Evolutionary conservation across 176 grass and related monocot genomes (phyloP).

Genomic region (Bothriochloa decipiens): DNA sequence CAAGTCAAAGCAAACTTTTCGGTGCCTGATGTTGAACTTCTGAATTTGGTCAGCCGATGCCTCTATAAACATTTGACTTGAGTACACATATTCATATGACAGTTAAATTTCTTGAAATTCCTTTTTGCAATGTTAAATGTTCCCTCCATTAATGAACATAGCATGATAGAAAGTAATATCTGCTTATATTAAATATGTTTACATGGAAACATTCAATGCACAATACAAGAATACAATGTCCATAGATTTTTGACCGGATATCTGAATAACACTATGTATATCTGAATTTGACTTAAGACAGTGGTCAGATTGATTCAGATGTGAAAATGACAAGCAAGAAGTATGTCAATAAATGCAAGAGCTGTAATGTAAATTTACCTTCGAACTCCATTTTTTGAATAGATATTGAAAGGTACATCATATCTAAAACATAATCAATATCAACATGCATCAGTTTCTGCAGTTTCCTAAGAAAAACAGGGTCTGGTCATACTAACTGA

Average conservation of each 20-base stretch:
- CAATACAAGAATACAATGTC: background rate
- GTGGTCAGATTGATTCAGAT: background rate
- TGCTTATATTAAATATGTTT: background rate
- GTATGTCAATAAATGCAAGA: constrained; percentile 7
- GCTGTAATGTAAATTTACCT: background rate
- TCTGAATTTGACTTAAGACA: constrained; percentile 3
- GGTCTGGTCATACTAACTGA: background rate
- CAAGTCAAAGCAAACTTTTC: background rate
- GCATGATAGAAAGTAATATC: background rate
- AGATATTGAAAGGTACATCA: background rate
- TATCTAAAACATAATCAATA: background rate
- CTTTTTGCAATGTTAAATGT: no score
- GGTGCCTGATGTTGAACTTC: background rate
- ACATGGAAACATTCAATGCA: background rate
- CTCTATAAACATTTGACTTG: background rate
- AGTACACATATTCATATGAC: no score
- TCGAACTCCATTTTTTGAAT: background rate
- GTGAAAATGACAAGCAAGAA: background rate
- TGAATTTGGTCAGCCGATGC: background rate
- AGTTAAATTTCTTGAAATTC: no score
- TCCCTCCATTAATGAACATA: background rate
- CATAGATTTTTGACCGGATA: background rate
- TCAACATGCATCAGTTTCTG: background rate
- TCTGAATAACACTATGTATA: background rate
- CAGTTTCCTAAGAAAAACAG: background rate